A percentile compares a stretch with the other conserved stretches of the same genome.
Conservation (phyloP, 1,139 yeast genomes). For the Yamadazyma taylorii region DNA sequence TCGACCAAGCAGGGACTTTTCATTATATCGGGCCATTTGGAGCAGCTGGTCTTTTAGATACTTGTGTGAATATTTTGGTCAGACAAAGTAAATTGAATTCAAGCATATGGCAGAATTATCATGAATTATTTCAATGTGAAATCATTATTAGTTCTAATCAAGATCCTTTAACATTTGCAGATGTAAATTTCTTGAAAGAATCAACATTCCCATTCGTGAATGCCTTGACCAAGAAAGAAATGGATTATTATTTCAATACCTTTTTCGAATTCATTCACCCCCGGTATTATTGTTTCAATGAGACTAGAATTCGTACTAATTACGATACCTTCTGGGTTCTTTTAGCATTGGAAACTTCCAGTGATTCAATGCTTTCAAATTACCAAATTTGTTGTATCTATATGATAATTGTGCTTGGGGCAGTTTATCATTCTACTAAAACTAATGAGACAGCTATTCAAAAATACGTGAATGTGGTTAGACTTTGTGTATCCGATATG, state of each 20-base stretch:
- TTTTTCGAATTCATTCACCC: slow-evolving; percentile 45
- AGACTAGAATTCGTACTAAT: slow-evolving; percentile 19
- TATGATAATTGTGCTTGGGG: slow-evolving; percentile 25
- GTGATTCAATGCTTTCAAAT: slow-evolving; percentile 4
- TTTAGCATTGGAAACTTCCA: too few relatives aligned
- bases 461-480: slow-evolving; percentile 21
- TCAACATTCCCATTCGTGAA: neutral
- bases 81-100: slow-evolving; percentile 6
- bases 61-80: slow-evolving; percentile 9
- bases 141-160: slow-evolving; percentile 12
- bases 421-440: slow-evolving; percentile 8
- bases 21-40: slow-evolving; percentile 19
- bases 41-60: slow-evolving; percentile 15
- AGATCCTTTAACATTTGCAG: slow-evolving; percentile 3
- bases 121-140: slow-evolving; percentile 9
- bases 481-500: slow-evolving; percentile 19
- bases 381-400: slow-evolving; percentile 39
- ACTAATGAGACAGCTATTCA: slow-evolving; percentile 2
- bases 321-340: slow-evolving; percentile 2
- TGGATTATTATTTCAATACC: slow-evolving; percentile 30
- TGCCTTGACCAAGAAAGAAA: slow-evolving; percentile 20
- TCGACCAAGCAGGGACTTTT: slow-evolving; percentile 14
- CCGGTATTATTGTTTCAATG: slow-evolving; percentile 37
- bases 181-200: too few relatives aligned
- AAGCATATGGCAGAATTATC: slow-evolving; percentile 6